Conservation (phyloP, 2,329 filamentous ascomycete species). For the Sporothrix sp. region DNA sequence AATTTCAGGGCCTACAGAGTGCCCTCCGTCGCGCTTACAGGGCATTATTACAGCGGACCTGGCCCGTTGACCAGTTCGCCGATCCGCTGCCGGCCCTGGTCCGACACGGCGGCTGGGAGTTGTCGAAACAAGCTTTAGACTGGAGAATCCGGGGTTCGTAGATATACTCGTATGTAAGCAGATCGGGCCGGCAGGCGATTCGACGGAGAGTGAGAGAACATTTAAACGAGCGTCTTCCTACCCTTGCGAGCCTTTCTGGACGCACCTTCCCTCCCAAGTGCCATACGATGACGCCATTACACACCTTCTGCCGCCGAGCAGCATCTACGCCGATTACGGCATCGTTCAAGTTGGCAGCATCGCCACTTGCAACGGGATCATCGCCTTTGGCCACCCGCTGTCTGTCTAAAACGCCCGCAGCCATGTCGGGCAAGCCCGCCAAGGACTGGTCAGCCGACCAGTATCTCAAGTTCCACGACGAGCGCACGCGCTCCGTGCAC, state of each 20-base stretch:
- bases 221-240: too few relatives aligned
- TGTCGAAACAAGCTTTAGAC: not conserved
- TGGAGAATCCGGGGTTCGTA: not conserved
- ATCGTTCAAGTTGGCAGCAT: not conserved
- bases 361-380: not conserved
- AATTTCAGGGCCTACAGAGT: too few relatives aligned
- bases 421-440: not conserved
- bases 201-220: not conserved
- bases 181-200: not conserved
- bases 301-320: not conserved
- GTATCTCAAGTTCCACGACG: slow-evolving; percentile 45
- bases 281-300: slow-evolving; percentile 9
- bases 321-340: not conserved
- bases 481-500: slow-evolving; percentile 42
- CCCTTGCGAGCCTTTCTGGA: too few relatives aligned
- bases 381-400: not conserved
- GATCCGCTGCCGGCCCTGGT: slow-evolving; percentile 4
- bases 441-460: slow-evolving; percentile 45
- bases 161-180: not conserved
- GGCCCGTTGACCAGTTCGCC: too few relatives aligned
- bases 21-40: slow-evolving; percentile 4
- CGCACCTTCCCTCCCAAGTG: too few relatives aligned
- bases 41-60: too few relatives aligned
- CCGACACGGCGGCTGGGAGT: too few relatives aligned
- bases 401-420: not conserved